A percentile compares a stretch with the other conserved stretches of the same genome.
Evolutionary conservation across 306 rosid species (phyloP).

Genomic region (Ochetophila trinervis): DNA sequence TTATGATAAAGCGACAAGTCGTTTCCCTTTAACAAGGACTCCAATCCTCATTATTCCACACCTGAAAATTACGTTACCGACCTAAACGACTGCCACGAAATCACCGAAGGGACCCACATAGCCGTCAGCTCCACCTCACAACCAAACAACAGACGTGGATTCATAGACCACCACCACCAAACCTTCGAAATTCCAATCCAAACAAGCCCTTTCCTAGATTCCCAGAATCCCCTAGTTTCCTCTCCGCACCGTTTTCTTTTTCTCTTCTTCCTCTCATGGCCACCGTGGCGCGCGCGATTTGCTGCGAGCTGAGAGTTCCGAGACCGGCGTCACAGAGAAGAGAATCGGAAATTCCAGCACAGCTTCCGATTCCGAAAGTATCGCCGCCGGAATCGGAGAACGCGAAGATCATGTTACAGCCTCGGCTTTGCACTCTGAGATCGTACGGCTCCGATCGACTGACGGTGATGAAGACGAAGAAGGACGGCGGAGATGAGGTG

Average conservation of each 20-base stretch:
- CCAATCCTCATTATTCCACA: not conserved
- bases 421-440: slow-evolving; percentile 77
- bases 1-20: not conserved
- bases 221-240: not conserved
- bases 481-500: slow-evolving; percentile 34
- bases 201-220: slow-evolving; percentile 1
- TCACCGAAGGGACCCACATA: not conserved
- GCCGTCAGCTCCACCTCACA: slow-evolving; percentile 8
- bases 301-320: slow-evolving; percentile 34
- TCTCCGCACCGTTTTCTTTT: not conserved
- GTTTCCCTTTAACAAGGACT: not conserved
- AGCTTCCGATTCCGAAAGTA: slow-evolving; percentile 38
- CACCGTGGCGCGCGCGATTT: slow-evolving; percentile 34
- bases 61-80: slow-evolving; percentile 8
- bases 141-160: slow-evolving; percentile 23
- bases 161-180: slow-evolving; percentile 10
- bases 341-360: slow-evolving; percentile 31
- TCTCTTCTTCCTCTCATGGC: slow-evolving; percentile 37
- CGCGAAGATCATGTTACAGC: slow-evolving; percentile 68
- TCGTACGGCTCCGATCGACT: slow-evolving; percentile 67
- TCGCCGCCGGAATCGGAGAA: slow-evolving; percentile 40
- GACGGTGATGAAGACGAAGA: slow-evolving; percentile 38
- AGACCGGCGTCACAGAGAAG: slow-evolving; percentile 19
- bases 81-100: slow-evolving; percentile 9
- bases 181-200: not conserved